These are phyloP conservation scores for Trametes cubensis DNA, from an alignment of 768 basidiomycete species.

Conservation along the genomic window DNA sequence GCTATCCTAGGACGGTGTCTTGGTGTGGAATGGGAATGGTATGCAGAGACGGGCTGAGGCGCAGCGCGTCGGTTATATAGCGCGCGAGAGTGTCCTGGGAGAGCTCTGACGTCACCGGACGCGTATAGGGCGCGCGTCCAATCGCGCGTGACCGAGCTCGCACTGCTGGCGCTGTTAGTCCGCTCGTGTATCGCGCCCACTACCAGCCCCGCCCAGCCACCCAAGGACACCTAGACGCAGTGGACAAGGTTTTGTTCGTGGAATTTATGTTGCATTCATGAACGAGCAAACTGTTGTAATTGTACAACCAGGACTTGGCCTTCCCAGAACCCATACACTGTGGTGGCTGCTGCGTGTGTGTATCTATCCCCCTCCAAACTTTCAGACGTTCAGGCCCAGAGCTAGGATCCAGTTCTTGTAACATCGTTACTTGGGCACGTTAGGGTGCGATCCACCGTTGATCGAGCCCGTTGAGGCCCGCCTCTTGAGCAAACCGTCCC, in stretches of 20 bases:
- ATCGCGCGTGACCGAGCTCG: constrained; percentile 12
- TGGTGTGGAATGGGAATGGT: background rate
- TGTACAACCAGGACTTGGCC: too few species aligned
- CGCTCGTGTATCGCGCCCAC: background rate
- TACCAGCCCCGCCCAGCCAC: background rate
- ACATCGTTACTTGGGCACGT: constrained; percentile 1
- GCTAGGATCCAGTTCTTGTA: too few species aligned
- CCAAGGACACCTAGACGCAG: background rate
- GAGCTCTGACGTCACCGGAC: constrained; percentile 16
- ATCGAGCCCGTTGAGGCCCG: constrained; percentile 9
- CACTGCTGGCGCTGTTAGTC: background rate
- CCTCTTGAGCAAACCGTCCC: constrained; percentile 7
- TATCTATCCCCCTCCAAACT: too few species aligned
- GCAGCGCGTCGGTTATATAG: constrained; percentile 11
- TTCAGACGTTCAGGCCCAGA: too few species aligned
- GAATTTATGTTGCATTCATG: too few species aligned
- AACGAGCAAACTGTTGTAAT: too few species aligned
- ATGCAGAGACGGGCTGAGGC: background rate
- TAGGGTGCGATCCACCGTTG: constrained; percentile 6
- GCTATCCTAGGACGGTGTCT: background rate
- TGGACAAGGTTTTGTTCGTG: too few species aligned
- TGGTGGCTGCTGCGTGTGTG: too few species aligned
- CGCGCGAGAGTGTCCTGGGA: constrained; percentile 5
- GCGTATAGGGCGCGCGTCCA: constrained; percentile 8
- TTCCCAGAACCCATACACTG: too few species aligned